Base-by-base conservation (phyloP, 2,329 filamentous ascomycete genomes). In the Penicillium brevicompactum region DNA sequence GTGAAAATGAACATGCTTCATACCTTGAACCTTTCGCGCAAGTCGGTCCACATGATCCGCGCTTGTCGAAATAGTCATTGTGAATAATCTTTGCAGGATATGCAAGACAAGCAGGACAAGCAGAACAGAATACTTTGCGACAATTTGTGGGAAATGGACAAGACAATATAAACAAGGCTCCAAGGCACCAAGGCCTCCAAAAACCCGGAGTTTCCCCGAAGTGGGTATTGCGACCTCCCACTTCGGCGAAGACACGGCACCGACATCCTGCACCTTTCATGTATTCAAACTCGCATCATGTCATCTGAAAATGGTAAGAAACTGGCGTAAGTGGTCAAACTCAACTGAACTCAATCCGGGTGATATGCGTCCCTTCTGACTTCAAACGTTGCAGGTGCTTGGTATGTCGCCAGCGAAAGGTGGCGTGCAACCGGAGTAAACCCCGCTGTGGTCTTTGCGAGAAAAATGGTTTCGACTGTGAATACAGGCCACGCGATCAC, bases 1-100 rank as follows among this genome's bases (percentile, higher is more conserved):
- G 2, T n/a, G 21, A 8, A 8, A 24, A 16, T 38, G 21, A 48
- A 22, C 5, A n/a, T 22, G 46, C 30, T 48, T 22, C 16, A 9
- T 38, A 48, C 46, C 46, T 40, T 48, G 46, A 4, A 40, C 46
- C 13, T 48, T 48, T n/a, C 21, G 46, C 16, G 46, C 46, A 9
- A 48, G 38, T 22, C 32, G 46, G 31, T 48, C 46, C 8, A 48
- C 32, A 48, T 24, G 16, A 6, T 48, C 31, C 16, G 31, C 16
- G 31, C 11, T 48, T 11, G 9, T 46, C 22, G 18, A 8, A 30
- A n/a, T 11, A 14, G 34, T 37, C 34, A 37, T 37, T 14, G 11
- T 37, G 34, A 37, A n/a, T 37, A n/a, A 14, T 37, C n/a, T 13
- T 37, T n/a, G 34, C 24, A 27, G 13, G 34, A 38, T 8, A 13